Evolutionary conservation across 345 rosid genomes (phyloP).

Genomic region (Melastoma malabathricum): DNA sequence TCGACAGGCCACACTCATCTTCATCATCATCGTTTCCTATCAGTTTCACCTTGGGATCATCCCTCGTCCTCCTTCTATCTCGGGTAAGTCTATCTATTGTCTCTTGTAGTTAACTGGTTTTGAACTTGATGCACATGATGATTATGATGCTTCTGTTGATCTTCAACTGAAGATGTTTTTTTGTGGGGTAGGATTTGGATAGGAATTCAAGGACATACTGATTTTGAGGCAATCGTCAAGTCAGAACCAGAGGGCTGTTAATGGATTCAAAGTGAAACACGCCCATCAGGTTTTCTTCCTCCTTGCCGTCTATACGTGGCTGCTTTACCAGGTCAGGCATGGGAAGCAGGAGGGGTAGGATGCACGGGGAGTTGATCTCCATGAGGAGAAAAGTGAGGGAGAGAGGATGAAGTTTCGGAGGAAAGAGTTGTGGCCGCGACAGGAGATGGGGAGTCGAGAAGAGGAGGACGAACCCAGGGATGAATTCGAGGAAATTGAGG

Average conservation of each 20-base stretch:
- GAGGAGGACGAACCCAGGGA: slow-evolving; percentile 18
- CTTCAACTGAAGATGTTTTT: slow-evolving; percentile 2
- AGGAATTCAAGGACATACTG: too few species aligned
- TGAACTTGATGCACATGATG: too few species aligned
- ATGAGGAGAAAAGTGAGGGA: slow-evolving; percentile 3
- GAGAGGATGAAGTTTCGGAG: slow-evolving; percentile 34
- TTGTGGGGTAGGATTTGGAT: slow-evolving; percentile 1
- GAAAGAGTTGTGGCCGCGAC: slow-evolving; percentile 23
- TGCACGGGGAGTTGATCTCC: slow-evolving; percentile 3
- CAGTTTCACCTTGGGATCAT: too few species aligned
- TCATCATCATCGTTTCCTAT: too few species aligned
- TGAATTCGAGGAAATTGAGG: slow-evolving; percentile 16
- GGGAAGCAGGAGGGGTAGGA: slow-evolving; percentile 13
- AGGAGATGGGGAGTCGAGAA: slow-evolving; percentile 9
- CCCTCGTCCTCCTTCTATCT: too few species aligned
- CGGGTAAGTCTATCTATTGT: too few species aligned
- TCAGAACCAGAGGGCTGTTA: slow-evolving; percentile 35
- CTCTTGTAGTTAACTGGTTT: too few species aligned
- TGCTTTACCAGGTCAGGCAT: slow-evolving; percentile 40
- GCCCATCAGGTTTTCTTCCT: slow-evolving; percentile 35
- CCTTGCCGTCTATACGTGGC: slow-evolving; percentile 40
- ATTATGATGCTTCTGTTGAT: not conserved
- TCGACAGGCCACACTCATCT: too few species aligned
- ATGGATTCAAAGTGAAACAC: slow-evolving; percentile 50
- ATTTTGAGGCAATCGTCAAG: slow-evolving; percentile 28